Evolutionary conservation across 208 protist species (phyloP).

Genomic region (Trypanosoma mega): DNA sequence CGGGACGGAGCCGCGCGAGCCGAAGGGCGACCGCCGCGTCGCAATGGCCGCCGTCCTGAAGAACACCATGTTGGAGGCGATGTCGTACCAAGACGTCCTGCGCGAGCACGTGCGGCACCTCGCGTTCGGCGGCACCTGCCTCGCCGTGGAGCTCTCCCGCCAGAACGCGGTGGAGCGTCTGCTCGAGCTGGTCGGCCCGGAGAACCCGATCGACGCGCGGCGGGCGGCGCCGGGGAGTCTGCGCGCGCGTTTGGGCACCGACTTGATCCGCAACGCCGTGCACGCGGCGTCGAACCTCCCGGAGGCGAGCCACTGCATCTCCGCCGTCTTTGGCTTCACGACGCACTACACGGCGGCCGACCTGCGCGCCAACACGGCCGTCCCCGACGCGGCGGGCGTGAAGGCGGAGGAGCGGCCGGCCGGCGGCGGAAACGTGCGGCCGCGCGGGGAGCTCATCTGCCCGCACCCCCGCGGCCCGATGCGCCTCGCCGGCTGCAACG

Average conservation of each 20-base stretch:
- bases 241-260: constrained; percentile 55
- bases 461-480: neutral
- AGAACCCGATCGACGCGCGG: constrained; percentile 56
- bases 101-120: constrained; percentile 46
- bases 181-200: constrained; percentile 58
- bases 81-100: constrained; percentile 33
- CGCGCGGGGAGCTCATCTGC: constrained; percentile 15
- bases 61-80: constrained; percentile 23
- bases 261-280: constrained; percentile 63
- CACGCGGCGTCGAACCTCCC: constrained; percentile 47
- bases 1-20: constrained; percentile 3
- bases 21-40: constrained; percentile 6
- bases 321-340: constrained; percentile 59
- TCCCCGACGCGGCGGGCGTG: constrained; percentile 6
- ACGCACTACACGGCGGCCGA: constrained; percentile 28
- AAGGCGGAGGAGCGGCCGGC: neutral
- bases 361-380: constrained; percentile 10
- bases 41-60: constrained; percentile 10
- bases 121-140: constrained; percentile 48
- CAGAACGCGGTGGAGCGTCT: constrained; percentile 62
- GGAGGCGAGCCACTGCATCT: constrained; percentile 50
- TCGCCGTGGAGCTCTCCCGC: constrained; percentile 53
- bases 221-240: constrained; percentile 42
- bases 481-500: constrained; percentile 18
- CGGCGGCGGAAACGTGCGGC: constrained; percentile 1